Percentiles rank a stretch among this genome's conserved stretches.
Evolutionary conservation across 495 filamentous ascomycete genomes (phyloP).

Genomic region (Jackrogersella minutella): DNA sequence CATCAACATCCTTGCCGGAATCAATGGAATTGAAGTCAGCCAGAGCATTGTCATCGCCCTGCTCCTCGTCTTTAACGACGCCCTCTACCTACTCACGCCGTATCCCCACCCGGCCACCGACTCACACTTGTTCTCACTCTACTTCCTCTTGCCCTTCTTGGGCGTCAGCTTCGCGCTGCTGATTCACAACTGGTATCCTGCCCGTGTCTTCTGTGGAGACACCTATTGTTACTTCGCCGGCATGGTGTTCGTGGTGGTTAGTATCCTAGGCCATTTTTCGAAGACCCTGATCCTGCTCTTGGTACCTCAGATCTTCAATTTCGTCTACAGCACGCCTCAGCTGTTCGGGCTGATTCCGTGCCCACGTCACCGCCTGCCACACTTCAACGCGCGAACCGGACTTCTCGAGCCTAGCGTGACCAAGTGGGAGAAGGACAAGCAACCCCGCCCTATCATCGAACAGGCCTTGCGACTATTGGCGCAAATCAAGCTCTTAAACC

Average conservation of each 20-base stretch:
- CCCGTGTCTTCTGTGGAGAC: conserved; percentile 94
- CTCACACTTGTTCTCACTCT: conserved; percentile 93
- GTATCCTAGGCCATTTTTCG: conserved; percentile 95
- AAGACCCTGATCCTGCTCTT: conserved; percentile 94
- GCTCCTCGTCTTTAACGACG: conserved; percentile 84
- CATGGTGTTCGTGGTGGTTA: conserved; percentile 98
- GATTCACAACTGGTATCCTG: conserved; percentile 95
- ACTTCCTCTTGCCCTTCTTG: conserved; percentile 91
- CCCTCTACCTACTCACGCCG: conserved; percentile 77
- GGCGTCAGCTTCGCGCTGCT: conserved; percentile 89
- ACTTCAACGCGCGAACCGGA: conserved; percentile 83
- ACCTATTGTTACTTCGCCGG: conserved; percentile 99
- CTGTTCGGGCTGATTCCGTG: conserved; percentile 89
- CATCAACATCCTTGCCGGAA: conserved; percentile 97
- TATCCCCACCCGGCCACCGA: conserved; percentile 93
- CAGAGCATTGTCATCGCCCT: conserved; percentile 92
- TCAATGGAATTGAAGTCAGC: conserved; percentile 96
- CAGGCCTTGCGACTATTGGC: conserved; percentile 69
- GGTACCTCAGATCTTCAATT: conserved; percentile 96
- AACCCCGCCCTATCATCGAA: conserved; percentile 70
- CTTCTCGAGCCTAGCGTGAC: conserved; percentile 85
- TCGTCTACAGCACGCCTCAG: conserved; percentile 90
- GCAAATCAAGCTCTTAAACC: conserved; percentile 66
- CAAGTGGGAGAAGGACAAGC: conserved; percentile 71
- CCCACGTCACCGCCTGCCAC: conserved; percentile 88